phyloP scores from a whole-genome alignment of 305 asterid species.

The Stenogyne calaminthoides region DNA sequence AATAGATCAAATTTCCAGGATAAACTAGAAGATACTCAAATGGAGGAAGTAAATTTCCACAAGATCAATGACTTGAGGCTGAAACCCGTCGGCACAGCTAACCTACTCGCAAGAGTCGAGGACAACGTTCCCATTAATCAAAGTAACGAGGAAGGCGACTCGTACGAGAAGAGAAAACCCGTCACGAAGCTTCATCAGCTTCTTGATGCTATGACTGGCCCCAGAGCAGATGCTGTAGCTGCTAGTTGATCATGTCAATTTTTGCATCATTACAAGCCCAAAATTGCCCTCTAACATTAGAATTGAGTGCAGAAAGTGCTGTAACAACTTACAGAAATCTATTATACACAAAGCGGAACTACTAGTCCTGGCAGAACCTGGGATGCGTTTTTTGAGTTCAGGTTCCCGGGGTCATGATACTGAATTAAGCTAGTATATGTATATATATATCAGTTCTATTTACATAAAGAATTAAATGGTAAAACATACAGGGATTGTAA shows the following conservation, averaged over 20 bases:
- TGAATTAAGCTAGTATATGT: background rate
- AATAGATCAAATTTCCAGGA: conserved; percentile 47
- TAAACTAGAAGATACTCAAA: conserved; percentile 46
- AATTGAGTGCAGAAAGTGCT: conserved; percentile 20
- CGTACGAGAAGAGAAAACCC: conserved; percentile 41
- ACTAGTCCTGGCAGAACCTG: conserved; percentile 31
- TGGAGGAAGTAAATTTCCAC: conserved; percentile 31
- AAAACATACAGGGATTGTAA: background rate
- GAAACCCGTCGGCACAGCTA: conserved; percentile 66
- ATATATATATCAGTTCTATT: background rate
- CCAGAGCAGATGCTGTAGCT: conserved; percentile 69
- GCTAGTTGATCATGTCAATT: conserved; percentile 45
- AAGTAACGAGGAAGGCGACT: conserved; percentile 47
- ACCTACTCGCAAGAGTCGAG: conserved; percentile 76
- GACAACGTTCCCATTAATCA: conserved; percentile 42
- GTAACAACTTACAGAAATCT: conserved; percentile 6
- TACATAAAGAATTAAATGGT: background rate
- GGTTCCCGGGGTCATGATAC: conserved; percentile 31
- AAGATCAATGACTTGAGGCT: conserved; percentile 38
- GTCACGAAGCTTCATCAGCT: conserved; percentile 67
- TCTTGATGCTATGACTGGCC: conserved; percentile 48
- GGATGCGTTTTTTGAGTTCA: conserved; percentile 34
- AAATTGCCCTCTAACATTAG: conserved; percentile 52
- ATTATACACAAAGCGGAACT: background rate
- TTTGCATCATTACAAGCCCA: conserved; percentile 58